phyloP scores from a whole-genome alignment of 2,329 filamentous ascomycete species.

The Orbilia ellipsospora region DNA sequence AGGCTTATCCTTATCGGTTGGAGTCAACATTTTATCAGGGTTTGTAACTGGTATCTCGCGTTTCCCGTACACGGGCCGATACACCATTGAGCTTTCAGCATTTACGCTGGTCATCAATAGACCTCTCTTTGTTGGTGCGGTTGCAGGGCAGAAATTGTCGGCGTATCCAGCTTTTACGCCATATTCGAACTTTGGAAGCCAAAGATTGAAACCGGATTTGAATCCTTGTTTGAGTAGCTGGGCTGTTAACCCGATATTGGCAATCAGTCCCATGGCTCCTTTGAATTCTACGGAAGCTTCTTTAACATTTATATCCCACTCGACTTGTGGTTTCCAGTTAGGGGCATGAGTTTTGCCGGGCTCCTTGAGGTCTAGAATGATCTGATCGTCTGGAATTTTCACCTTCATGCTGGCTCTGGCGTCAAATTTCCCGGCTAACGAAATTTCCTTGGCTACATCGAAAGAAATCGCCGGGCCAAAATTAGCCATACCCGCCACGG shows the following conservation, averaged over 20 bases:
- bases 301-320: neutral
- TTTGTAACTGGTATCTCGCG: neutral
- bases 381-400: neutral
- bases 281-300: neutral
- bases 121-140: neutral
- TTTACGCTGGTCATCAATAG: neutral
- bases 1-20: neutral
- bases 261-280: neutral
- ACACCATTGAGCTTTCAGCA: neutral
- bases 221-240: neutral
- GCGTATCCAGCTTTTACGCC: neutral
- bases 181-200: constrained; percentile 3
- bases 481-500: neutral
- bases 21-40: neutral
- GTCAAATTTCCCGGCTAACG: neutral
- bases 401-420: neutral
- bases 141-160: neutral
- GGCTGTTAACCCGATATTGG: neutral
- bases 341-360: neutral
- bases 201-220: neutral
- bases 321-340: neutral
- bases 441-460: neutral
- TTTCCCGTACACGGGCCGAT: neutral
- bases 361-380: neutral
- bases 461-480: neutral